Base-by-base conservation (phyloP, 495 filamentous ascomycete species). In the Daldinia caldariorum region DNA sequence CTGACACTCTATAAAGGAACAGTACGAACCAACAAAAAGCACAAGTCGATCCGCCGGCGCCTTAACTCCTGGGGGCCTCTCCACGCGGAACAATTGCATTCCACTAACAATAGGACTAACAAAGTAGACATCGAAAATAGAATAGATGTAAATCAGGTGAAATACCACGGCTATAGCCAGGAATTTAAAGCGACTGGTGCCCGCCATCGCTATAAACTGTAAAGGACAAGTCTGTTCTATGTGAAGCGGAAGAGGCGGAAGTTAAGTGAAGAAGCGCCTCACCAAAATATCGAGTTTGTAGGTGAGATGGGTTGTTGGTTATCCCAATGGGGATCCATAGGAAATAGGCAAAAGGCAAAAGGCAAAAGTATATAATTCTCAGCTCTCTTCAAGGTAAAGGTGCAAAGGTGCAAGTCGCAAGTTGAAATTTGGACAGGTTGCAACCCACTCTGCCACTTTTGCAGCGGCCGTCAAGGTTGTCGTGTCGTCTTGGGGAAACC, bases 71-170 rank as follows among this genome's bases (percentile, higher is more conserved):
- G 80, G 63, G 38, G 88, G 81, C 56, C 90, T 83, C 50, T 93
- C 88, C 43, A 95, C 84, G 37, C 79, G 80, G 80, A 91, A 94
- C 57, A 92, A 85, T 70, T 84, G 87, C 96, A 99, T 98, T 74
- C 96, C 96, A 85, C 88, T 90, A 39, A 98, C 96, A 71, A 99
- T 96, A 16, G 96, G 96, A 76, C 94, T 97, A 70, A 97, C 93
- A 77, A 99, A 99, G 81, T 99, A 99, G 68, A 98, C 97, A 78
- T 98, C 96, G 79, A 99, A 99, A 70, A 99, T 99, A 37, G 94
- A 97, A 74, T 89, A 93, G 66, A 95, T 90, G 81, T 99, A 99
- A 66, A 97, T 88, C 29, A 97, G 77, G 81, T 99, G 96, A 77
- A 99, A 99, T 51, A 95, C 81, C 75, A 98, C 84, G 74, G 96